Evolutionary conservation across 768 basidiomycete genomes (phyloP).

Genomic region (Macrolepiota fuliginosa): DNA sequence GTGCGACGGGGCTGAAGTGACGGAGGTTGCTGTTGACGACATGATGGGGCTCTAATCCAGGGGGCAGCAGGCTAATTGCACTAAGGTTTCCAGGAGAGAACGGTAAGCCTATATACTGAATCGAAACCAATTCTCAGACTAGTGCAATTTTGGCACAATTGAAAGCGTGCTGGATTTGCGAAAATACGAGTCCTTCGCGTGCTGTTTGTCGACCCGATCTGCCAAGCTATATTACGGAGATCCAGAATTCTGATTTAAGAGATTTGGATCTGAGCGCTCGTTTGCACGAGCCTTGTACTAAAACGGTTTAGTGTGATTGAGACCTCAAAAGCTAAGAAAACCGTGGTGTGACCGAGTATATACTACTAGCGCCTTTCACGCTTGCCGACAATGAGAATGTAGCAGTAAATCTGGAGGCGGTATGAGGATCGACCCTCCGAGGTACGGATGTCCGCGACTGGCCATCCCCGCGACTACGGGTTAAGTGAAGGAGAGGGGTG

Average conservation of each 20-base stretch:
- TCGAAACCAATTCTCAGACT: constrained; percentile 3
- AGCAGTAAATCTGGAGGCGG: too few species aligned
- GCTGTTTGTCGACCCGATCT: neutral
- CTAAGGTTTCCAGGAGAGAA: constrained; percentile 1
- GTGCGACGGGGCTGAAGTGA: neutral
- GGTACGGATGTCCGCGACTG: too few species aligned
- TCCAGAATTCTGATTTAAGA: neutral
- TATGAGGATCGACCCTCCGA: too few species aligned
- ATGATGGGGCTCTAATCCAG: neutral
- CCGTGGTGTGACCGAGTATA: too few species aligned
- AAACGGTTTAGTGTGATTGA: neutral
- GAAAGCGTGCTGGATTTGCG: neutral
- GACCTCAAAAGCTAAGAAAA: neutral
- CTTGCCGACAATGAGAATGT: too few species aligned
- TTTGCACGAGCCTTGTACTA: neutral
- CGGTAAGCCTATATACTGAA: constrained; percentile 1
- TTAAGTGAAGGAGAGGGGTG: too few species aligned
- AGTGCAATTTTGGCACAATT: neutral
- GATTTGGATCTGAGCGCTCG: neutral
- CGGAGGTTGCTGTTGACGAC: neutral
- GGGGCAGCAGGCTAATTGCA: neutral
- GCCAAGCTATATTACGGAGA: constrained; percentile 7
- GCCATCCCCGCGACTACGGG: too few species aligned
- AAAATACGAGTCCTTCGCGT: neutral
- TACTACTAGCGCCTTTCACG: too few species aligned